Evolutionary conservation across 2,329 filamentous ascomycete genomes (phyloP).

Genomic region (Falciphora oryzae): DNA sequence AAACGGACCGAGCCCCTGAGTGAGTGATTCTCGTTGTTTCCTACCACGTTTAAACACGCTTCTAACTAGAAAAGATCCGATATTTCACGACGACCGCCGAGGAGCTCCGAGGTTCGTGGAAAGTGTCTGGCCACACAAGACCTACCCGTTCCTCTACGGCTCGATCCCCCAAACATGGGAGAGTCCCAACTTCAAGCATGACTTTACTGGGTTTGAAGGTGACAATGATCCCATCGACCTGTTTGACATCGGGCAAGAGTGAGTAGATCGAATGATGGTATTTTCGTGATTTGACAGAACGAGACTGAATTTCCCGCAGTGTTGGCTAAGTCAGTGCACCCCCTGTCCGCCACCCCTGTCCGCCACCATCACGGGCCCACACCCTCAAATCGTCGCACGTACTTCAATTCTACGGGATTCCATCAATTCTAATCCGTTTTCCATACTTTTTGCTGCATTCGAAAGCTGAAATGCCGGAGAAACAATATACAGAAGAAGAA

Average conservation of each 20-base stretch:
- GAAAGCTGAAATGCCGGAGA: no score
- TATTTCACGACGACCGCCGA: slow-evolving; percentile 35
- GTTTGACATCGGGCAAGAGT: slow-evolving; percentile 24
- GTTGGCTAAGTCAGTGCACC: not conserved
- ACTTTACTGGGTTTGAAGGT: no score
- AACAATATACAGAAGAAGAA: no score
- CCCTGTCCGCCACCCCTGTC: no score
- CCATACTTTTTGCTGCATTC: no score
- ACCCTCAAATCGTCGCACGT: no score
- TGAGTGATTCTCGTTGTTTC: not conserved
- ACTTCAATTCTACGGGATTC: no score
- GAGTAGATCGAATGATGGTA: not conserved
- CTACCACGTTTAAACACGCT: not conserved
- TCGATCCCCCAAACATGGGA: slow-evolving; percentile 41
- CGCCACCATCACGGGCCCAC: no score
- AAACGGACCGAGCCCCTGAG: not conserved
- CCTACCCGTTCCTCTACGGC: slow-evolving; percentile 36
- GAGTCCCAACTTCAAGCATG: slow-evolving; percentile 26
- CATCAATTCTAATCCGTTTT: no score
- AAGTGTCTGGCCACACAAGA: slow-evolving; percentile 37
- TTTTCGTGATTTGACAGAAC: not conserved
- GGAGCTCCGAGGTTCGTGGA: slow-evolving; percentile 32
- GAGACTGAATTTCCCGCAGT: not conserved
- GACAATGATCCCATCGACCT: slow-evolving; percentile 23
- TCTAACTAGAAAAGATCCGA: slow-evolving; percentile 26